Evolutionary conservation across 176 grass and related monocot genomes (phyloP).

Genomic region (Panicum miliaceum): DNA sequence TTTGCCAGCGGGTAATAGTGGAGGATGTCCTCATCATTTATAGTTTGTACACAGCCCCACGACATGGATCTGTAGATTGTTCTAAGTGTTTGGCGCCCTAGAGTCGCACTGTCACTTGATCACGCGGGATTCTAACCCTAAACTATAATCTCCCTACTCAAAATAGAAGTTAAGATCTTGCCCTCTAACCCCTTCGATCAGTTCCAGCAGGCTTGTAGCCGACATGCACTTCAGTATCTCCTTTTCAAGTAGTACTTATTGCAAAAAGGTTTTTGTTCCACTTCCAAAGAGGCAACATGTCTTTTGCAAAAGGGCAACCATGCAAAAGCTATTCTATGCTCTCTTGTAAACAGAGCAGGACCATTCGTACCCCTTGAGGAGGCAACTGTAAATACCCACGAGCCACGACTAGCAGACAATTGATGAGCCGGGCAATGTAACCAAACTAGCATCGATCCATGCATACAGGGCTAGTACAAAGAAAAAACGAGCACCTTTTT

Average conservation of each 20-base stretch:
- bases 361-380: not conserved
- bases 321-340: conserved; percentile 6
- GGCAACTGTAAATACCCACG: not conserved
- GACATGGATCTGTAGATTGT: not conserved
- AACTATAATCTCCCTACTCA: not conserved
- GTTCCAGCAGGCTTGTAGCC: conserved; percentile 8
- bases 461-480: not conserved
- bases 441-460: conserved; percentile 7
- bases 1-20: too few species aligned
- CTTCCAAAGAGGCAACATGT: not conserved
- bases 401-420: not conserved
- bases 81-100: not conserved
- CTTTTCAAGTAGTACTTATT: conserved; percentile 27
- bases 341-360: not conserved
- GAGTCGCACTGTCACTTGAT: not conserved
- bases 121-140: conserved; percentile 22
- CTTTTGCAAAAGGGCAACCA: conserved; percentile 20
- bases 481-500: not conserved
- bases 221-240: conserved; percentile 38
- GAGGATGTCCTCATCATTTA: too few species aligned
- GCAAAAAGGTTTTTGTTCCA: conserved; percentile 19
- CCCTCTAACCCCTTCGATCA: not conserved
- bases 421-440: not conserved
- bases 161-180: conserved; percentile 17
- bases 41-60: conserved; percentile 13